Evolutionary conservation across 1,139 yeast genomes (phyloP), one percentile per base, ranked within the genome.

Genomic region (Waltiozyma sp.): DNA sequence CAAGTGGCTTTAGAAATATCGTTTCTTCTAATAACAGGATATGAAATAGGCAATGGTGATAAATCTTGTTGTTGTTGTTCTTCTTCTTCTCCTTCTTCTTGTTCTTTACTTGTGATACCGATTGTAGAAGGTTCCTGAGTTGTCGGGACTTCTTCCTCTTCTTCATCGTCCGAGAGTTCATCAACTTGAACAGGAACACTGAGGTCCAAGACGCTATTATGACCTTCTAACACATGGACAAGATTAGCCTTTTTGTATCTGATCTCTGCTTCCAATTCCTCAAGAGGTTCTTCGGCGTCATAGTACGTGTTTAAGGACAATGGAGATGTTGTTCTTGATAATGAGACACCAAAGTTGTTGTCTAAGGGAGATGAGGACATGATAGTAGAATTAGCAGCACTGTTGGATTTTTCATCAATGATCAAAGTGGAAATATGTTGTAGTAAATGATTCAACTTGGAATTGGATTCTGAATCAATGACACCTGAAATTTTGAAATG

Each of bases 1-100:
- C 78, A 73, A 0, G 68, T 68, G 44, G 88, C 74, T 16, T 68
- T 66, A 3, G 76, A 75, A n/a, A 89, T 69, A 43, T 75, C 84
- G 28, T 62, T 57, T 43, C 89, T 72, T 44, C 95, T 73, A 21
- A 60, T 52, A 8, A 85, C 65, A 31, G 28, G 15, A 2, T 62
- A 61, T 3, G 43, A 46, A 16, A 61, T 44, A 1, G 89, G 86
- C 40, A 86, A 66, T 10, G 96, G 96, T 52, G 72, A 80, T 19
- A 87, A 61, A 37, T 35, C 37, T n/a, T n/a, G n/a, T n/a, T n/a
- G n/a, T n/a, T n/a, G n/a, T n/a, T n/a, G n/a, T n/a, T n/a, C n/a
- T n/a, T n/a, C n/a, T n/a, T n/a, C n/a, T n/a, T n/a, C n/a, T n/a
- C n/a, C n/a, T n/a, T n/a, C n/a, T n/a, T n/a, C n/a, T n/a, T n/a